Evolutionary conservation across 768 basidiomycete genomes (phyloP).

Genomic region (Psilocybe azurescens): DNA sequence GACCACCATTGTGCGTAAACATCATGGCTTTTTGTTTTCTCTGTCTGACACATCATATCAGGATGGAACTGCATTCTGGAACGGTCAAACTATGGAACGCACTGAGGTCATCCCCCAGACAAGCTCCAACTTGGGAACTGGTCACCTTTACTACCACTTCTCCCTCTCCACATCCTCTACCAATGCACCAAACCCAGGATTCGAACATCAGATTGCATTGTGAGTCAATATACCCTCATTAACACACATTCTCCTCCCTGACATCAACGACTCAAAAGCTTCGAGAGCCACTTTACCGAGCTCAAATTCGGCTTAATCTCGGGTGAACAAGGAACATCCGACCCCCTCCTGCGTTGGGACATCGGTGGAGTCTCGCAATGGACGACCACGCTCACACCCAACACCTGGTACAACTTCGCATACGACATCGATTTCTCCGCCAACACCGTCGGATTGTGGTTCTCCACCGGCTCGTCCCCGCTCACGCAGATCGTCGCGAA

Average conservation of each 20-base stretch:
- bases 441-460: slow-evolving; percentile 25
- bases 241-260: background rate
- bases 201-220: slow-evolving; percentile 27
- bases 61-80: slow-evolving; percentile 28
- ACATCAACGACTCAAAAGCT: slow-evolving; percentile 7
- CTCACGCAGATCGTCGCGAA: slow-evolving; percentile 23
- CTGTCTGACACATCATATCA: background rate
- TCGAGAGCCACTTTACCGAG: slow-evolving; percentile 27
- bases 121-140: slow-evolving; percentile 24
- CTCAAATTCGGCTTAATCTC: slow-evolving; percentile 25
- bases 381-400: slow-evolving; percentile 23
- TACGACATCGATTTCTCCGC: slow-evolving; percentile 26
- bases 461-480: slow-evolving; percentile 20
- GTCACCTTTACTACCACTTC: slow-evolving; percentile 27
- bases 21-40: background rate
- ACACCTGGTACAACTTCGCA: slow-evolving; percentile 29
- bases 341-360: slow-evolving; percentile 23
- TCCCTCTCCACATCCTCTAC: slow-evolving; percentile 22
- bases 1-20: slow-evolving; percentile 20
- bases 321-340: slow-evolving; percentile 22
- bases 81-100: slow-evolving; percentile 26
- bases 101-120: slow-evolving; percentile 25
- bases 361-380: slow-evolving; percentile 26
- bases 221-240: background rate
- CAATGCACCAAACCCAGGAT: slow-evolving; percentile 24